Conservation (phyloP, 1,284 basidiomycete species). For the Marasmius fiardii region DNA sequence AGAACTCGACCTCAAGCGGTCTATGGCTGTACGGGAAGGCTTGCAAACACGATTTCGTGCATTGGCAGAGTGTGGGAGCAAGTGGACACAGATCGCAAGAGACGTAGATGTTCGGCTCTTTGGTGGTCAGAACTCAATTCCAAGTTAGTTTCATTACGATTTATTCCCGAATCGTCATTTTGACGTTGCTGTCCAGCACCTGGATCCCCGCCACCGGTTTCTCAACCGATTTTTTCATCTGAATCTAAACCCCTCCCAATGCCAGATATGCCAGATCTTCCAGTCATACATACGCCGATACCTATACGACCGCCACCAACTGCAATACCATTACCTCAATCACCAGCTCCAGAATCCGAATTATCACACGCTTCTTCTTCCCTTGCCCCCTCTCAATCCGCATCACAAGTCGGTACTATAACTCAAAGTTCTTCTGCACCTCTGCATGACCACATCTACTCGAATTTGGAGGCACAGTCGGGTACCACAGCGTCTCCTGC, state of each 20-base stretch:
- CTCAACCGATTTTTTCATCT: background rate
- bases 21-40: constrained; percentile 53
- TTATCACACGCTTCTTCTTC: constrained; percentile 34
- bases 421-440: constrained; percentile 13
- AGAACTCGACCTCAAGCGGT: constrained; percentile 51
- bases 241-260: background rate
- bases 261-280: background rate
- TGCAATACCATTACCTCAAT: constrained; percentile 16
- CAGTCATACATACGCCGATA: constrained; percentile 11
- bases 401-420: constrained; percentile 43
- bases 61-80: constrained; percentile 62
- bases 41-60: constrained; percentile 58
- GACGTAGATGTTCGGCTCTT: constrained; percentile 38
- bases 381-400: constrained; percentile 66
- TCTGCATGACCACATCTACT: constrained; percentile 12
- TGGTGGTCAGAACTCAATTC: constrained; percentile 2
- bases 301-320: constrained; percentile 3
- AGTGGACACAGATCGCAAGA: constrained; percentile 64
- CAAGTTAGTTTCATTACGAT: background rate
- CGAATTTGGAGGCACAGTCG: constrained; percentile 4
- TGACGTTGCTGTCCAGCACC: too few species aligned
- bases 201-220: background rate
- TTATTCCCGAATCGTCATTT: background rate
- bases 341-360: constrained; percentile 33
- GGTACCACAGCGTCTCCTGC: constrained; percentile 6